Percentiles rank a stretch among this genome's conserved stretches.
These are phyloP conservation scores for Cicer judaicum DNA, from an alignment of 306 rosid genomes.

Conservation along the genomic window DNA sequence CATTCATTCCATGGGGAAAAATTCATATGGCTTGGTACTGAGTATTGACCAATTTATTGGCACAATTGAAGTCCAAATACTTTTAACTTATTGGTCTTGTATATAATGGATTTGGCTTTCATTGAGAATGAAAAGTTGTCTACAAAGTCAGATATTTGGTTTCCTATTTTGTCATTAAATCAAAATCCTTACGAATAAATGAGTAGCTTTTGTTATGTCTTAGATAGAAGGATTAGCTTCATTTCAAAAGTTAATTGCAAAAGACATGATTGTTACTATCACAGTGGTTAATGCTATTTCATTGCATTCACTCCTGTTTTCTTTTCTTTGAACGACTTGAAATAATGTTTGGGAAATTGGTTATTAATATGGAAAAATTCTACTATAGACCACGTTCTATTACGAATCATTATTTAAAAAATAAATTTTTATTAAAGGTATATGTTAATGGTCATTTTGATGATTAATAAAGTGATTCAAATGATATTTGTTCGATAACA, in stretches of 20 bases:
- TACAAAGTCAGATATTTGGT: background rate
- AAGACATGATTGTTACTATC: background rate
- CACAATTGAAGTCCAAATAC: slow-evolving; percentile 25
- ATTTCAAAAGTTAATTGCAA: background rate
- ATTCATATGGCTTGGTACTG: slow-evolving; percentile 29
- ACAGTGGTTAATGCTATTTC: background rate
- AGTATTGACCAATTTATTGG: slow-evolving; percentile 37
- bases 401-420: too few relatives aligned
- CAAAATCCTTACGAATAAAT: slow-evolving; percentile 23
- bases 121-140: slow-evolving; percentile 15
- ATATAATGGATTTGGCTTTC: slow-evolving; percentile 38
- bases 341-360: background rate
- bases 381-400: too few relatives aligned
- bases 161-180: slow-evolving; percentile 10
- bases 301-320: background rate
- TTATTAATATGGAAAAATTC: background rate
- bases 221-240: too few relatives aligned
- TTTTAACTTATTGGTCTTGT: slow-evolving; percentile 45
- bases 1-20: slow-evolving; percentile 31
- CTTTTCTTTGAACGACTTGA: background rate
- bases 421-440: too few relatives aligned
- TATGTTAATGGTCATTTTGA: too few relatives aligned
- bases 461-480: too few relatives aligned
- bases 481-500: too few relatives aligned
- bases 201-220: background rate